Conservation (phyloP, 2,329 filamentous ascomycete species). For the Fusarium sp. region DNA sequence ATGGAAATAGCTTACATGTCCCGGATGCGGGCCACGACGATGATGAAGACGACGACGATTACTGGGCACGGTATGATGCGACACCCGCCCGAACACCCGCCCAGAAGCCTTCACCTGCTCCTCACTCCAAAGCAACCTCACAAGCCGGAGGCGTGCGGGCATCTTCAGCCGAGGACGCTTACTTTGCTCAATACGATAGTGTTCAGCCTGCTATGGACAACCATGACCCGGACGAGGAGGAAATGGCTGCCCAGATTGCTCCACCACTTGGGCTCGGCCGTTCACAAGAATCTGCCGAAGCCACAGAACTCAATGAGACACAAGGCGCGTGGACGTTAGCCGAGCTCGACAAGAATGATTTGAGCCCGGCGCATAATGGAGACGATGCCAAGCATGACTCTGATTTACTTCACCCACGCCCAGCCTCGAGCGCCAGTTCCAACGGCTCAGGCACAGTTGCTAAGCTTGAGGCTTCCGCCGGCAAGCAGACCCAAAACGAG, state of each 20-base stretch:
- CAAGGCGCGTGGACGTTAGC: conserved; percentile 60
- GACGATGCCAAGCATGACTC: conserved; percentile 53
- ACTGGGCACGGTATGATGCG: conserved; percentile 83
- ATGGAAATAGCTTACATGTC: conserved; percentile 31
- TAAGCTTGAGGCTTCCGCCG: conserved; percentile 69
- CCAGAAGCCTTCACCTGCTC: conserved; percentile 72
- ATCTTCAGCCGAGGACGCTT: conserved; percentile 72
- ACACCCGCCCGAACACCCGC: conserved; percentile 76
- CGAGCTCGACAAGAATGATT: conserved; percentile 58
- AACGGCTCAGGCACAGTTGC: conserved; percentile 71
- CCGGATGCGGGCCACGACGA: conserved; percentile 48
- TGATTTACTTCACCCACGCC: conserved; percentile 68
- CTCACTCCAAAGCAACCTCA: conserved; percentile 54
- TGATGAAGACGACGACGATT: conserved; percentile 80
- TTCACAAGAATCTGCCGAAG: conserved; percentile 33
- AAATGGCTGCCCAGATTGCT: conserved; percentile 49
- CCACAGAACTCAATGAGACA: conserved; percentile 46
- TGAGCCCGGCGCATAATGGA: conserved; percentile 43
- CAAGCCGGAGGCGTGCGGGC: conserved; percentile 41
- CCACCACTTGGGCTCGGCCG: conserved; percentile 52
- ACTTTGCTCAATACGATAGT: conserved; percentile 81
- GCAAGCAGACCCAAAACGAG: conserved; percentile 72
- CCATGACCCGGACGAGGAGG: conserved; percentile 82
- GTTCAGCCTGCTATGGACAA: conserved; percentile 86
- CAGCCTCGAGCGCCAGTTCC: conserved; percentile 69